Evolutionary conservation across 495 filamentous ascomycete species (phyloP).

Genomic region (Darksidea phi): DNA sequence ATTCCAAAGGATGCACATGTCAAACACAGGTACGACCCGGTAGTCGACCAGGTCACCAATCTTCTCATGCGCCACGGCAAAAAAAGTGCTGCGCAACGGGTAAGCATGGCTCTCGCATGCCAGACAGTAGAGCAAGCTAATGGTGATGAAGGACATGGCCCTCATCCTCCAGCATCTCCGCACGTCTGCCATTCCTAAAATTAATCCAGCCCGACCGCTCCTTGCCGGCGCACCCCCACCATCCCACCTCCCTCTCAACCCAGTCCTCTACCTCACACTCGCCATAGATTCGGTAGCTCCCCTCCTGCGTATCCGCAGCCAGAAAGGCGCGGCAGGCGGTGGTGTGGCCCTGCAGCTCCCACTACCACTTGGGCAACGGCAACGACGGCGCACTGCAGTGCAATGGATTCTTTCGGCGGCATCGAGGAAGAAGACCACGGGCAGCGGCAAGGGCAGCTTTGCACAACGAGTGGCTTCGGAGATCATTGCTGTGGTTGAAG

Average conservation of each 20-base stretch:
- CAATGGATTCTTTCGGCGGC: constrained; percentile 85
- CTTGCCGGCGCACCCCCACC: constrained; percentile 70
- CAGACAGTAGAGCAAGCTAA: background rate
- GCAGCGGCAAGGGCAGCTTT: constrained; percentile 62
- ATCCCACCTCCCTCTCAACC: constrained; percentile 52
- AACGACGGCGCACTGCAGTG: constrained; percentile 75
- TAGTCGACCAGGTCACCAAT: constrained; percentile 83
- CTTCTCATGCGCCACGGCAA: constrained; percentile 89
- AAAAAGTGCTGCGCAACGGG: constrained; percentile 75
- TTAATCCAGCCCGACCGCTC: constrained; percentile 66
- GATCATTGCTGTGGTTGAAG: constrained; percentile 83
- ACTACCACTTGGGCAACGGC: constrained; percentile 66
- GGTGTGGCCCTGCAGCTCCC: constrained; percentile 81
- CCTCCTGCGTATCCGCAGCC: constrained; percentile 69
- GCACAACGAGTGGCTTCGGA: constrained; percentile 82
- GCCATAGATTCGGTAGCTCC: constrained; percentile 97
- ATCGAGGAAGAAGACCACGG: constrained; percentile 64
- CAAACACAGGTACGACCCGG: constrained; percentile 74
- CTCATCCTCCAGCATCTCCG: constrained; percentile 84
- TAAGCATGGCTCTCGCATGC: constrained; percentile 44
- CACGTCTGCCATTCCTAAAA: constrained; percentile 71
- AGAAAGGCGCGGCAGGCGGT: constrained; percentile 80
- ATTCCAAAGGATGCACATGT: constrained; percentile 61
- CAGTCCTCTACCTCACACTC: constrained; percentile 54
- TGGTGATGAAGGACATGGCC: constrained; percentile 67